Conservation (phyloP, 2,329 filamentous ascomycete genomes). For the Geosmithia flava region DNA sequence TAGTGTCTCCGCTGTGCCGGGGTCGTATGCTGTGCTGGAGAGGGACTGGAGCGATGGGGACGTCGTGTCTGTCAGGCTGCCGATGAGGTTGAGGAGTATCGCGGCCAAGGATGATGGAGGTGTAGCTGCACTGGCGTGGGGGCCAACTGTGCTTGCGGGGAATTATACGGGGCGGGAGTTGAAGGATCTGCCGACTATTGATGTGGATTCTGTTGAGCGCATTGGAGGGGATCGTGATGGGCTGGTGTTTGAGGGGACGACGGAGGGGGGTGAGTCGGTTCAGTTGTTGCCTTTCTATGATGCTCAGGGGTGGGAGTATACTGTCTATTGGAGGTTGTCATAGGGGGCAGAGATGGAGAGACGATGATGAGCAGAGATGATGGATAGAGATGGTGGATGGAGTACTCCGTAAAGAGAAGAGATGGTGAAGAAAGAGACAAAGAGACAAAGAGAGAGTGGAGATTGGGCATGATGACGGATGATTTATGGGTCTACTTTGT, state of each 20-base stretch:
- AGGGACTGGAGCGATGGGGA: conserved; percentile 30
- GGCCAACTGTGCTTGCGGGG: conserved; percentile 29
- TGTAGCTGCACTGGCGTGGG: conserved; percentile 32
- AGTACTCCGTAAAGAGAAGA: no score
- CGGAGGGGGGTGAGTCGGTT: conserved; percentile 15
- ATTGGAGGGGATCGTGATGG: conserved; percentile 4
- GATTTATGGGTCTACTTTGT: no score
- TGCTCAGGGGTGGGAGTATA: conserved; percentile 27
- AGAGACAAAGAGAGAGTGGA: no score
- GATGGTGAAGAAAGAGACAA: no score
- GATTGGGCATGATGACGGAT: no score
- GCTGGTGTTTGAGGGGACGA: conserved; percentile 19
- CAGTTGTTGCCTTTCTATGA: conserved; percentile 25
- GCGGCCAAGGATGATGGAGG: conserved; percentile 31
- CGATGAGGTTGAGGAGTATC: conserved; percentile 28
- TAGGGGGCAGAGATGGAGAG: no score
- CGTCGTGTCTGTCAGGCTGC: conserved; percentile 26
- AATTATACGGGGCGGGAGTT: conserved; percentile 25
- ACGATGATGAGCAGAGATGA: no score
- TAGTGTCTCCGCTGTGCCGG: conserved; percentile 14
- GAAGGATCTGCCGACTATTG: conserved; percentile 13
- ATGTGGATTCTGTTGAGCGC: conserved; percentile 14
- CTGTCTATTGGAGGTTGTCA: conserved; percentile 23
- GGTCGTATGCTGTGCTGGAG: conserved; percentile 26
- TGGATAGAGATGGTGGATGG: no score